phyloP scores from a whole-genome alignment of 139 green algal species.

The Monoraphidium neglectum region DNA sequence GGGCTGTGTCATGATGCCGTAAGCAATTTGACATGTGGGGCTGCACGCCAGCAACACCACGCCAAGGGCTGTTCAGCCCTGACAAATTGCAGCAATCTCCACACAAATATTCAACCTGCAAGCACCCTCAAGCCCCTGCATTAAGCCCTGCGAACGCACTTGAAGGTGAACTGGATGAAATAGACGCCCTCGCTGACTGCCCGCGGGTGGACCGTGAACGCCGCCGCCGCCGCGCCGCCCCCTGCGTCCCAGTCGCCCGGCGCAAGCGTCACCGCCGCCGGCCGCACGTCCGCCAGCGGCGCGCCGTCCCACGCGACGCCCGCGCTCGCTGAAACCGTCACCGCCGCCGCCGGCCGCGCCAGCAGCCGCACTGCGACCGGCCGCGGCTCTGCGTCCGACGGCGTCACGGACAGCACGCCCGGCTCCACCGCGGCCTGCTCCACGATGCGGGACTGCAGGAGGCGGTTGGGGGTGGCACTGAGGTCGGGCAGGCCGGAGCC shows the following conservation, averaged over 20 bases:
- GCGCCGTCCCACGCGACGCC: conserved; percentile 26
- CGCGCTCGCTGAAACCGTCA: conserved; percentile 23
- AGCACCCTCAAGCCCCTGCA: too few relatives aligned
- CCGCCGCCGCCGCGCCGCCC: conserved; percentile 5
- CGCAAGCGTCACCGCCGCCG: conserved; percentile 7
- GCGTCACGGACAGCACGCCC: background rate
- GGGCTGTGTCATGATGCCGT: too few relatives aligned
- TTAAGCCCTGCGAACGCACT: conserved; percentile 22
- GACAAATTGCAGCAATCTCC: too few relatives aligned
- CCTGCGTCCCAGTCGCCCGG: conserved; percentile 3
- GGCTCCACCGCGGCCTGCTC: background rate
- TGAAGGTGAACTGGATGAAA: conserved; percentile 35
- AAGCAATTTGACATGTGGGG: too few relatives aligned
- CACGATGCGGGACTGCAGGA: conserved; percentile 17
- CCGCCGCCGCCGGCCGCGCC: background rate
- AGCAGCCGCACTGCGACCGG: background rate
- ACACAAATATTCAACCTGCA: too few relatives aligned
- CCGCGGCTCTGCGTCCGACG: background rate
- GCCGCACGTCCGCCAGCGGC: conserved; percentile 34
- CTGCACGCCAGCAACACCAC: too few relatives aligned
- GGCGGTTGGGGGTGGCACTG: conserved; percentile 54
- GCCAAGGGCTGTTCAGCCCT: too few relatives aligned
- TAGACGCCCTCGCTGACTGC: conserved; percentile 31
- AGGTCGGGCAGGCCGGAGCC: conserved; percentile 37
- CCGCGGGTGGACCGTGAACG: conserved; percentile 13